A percentile compares a stretch with the other conserved stretches of the same genome.
phyloP scores from a whole-genome alignment of 208 protist species.

The Acanthamoeba castellanii region DNA sequence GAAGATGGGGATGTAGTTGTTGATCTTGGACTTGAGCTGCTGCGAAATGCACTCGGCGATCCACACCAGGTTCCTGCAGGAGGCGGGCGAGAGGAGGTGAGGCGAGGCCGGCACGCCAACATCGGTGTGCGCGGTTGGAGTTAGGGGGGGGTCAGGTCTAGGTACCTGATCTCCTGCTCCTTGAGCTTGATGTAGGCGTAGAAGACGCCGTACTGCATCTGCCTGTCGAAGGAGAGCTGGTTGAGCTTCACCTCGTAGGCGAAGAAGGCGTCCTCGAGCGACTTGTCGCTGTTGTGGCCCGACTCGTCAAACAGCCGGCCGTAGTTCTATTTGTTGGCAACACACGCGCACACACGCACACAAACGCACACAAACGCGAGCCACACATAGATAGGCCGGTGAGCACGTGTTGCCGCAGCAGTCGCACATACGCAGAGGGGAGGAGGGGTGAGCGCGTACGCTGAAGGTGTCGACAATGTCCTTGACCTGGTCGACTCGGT shows the following conservation, averaged over 20 bases:
- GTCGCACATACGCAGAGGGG: neutral
- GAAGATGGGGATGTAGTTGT: conserved; percentile 86
- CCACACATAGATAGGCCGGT: too few species aligned
- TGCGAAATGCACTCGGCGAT: conserved; percentile 93
- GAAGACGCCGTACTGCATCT: conserved; percentile 91
- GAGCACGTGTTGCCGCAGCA: too few species aligned
- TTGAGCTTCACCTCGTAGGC: conserved; percentile 88
- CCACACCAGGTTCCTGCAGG: conserved; percentile 92
- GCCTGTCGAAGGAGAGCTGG: conserved; percentile 88
- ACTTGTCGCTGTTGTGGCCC: conserved; percentile 79
- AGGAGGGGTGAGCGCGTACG: conserved; percentile 23
- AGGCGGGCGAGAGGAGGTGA: neutral
- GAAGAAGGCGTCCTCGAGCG: conserved; percentile 89
- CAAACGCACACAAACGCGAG: neutral
- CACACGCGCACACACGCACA: too few species aligned
- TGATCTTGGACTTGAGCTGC: conserved; percentile 87
- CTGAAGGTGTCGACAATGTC: conserved; percentile 86
- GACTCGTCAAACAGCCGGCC: conserved; percentile 82
- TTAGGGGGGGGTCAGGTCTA: neutral
- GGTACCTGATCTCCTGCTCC: conserved; percentile 89
- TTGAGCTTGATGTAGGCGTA: conserved; percentile 92
- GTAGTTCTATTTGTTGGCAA: conserved; percentile 75
- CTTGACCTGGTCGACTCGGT: conserved; percentile 89
- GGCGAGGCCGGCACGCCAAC: neutral
- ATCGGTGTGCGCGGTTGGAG: neutral